Evolutionary conservation across 2,329 filamentous ascomycete genomes (phyloP), one percentile per base, ranked within the genome.

Genomic region (Neofusicoccum sp.): DNA sequence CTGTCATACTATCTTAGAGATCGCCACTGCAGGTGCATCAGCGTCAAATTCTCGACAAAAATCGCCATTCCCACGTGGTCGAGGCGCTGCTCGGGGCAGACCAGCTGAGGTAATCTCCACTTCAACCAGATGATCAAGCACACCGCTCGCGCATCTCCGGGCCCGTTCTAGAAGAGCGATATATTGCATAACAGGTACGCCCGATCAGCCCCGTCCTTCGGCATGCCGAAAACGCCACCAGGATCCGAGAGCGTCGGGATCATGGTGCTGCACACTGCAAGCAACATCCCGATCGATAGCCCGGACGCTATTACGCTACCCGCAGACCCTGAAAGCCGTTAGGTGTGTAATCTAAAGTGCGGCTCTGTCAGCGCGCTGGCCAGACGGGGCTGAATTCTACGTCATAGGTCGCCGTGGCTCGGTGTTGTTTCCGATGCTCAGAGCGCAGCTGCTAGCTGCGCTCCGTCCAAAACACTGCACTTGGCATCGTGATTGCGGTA

Each of bases 141-240:
- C 38, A 56, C 51, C 38, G 51, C 48, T 28, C 20, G 24, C 26
- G 5, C 43, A 41, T 56, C 38, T 56, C 51, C 51, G 51, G 31
- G 26, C 26, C n/a, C n/a, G n/a, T 20, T 26, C n/a, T 7, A 9
- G 28, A 5, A 5, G 28, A 8, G 36, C 41, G 24, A 43, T 43
- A 38, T 28, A 56, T 56, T 56, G 51, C 51, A 56, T 56, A 44
- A 56, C 43, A 8, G 16, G 6, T 28, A 34, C 31, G 28, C 36
- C 36, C 36, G 51, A 41, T 26, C 31, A 41, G 9, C 14, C n/a
- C 12, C n/a, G 12, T 20, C n/a, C 12, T 20, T 56, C 51, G 38
- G 51, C 26, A 33, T 43, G 38, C 38, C 26, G 38, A 43, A 24
- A 28, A 5, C 34, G 6, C 1, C 11, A 51, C 20, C 14, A 12